phyloP scores from a whole-genome alignment of 768 basidiomycete species.

The Russula olivacea region DNA sequence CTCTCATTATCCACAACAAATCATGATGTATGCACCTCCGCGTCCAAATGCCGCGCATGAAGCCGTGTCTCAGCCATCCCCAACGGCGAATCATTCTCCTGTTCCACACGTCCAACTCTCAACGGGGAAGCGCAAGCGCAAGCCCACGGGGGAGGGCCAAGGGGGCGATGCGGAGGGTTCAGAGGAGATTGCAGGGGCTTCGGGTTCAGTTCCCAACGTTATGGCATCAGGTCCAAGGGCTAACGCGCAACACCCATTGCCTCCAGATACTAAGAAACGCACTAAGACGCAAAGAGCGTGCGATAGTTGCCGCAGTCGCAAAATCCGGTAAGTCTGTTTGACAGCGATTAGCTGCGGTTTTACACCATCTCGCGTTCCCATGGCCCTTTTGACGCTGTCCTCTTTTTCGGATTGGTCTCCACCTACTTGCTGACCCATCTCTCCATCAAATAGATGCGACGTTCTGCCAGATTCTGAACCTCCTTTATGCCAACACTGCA shows the following conservation, averaged over 20 bases:
- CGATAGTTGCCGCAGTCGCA: conserved; percentile 84
- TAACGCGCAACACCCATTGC: conserved; percentile 27
- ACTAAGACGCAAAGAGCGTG: conserved; percentile 92
- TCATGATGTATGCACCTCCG: conserved; percentile 60
- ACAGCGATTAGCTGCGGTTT: background rate
- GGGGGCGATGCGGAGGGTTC: conserved; percentile 39
- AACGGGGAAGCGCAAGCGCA: conserved; percentile 58
- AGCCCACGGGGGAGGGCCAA: conserved; percentile 30
- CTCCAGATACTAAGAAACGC: conserved; percentile 71
- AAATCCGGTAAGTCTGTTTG: conserved; percentile 57
- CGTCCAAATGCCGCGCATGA: conserved; percentile 36
- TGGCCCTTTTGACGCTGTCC: conserved; percentile 7
- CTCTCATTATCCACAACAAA: conserved; percentile 46
- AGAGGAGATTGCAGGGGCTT: conserved; percentile 54
- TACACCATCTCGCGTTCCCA: conserved; percentile 12
- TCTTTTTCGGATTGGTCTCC: background rate
- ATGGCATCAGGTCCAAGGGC: conserved; percentile 25
- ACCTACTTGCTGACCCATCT: conserved; percentile 23
- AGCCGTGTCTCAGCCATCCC: conserved; percentile 32
- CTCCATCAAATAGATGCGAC: conserved; percentile 56
- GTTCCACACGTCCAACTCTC: conserved; percentile 19
- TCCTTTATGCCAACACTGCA: conserved; percentile 88
- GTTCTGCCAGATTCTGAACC: conserved; percentile 73
- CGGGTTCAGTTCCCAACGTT: conserved; percentile 42
- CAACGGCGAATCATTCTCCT: conserved; percentile 30